Percentiles rank a stretch among this genome's conserved stretches.
Conservation (phyloP, 805 yeast genomes). For the Wickerhamiella bombiphila region DNA sequence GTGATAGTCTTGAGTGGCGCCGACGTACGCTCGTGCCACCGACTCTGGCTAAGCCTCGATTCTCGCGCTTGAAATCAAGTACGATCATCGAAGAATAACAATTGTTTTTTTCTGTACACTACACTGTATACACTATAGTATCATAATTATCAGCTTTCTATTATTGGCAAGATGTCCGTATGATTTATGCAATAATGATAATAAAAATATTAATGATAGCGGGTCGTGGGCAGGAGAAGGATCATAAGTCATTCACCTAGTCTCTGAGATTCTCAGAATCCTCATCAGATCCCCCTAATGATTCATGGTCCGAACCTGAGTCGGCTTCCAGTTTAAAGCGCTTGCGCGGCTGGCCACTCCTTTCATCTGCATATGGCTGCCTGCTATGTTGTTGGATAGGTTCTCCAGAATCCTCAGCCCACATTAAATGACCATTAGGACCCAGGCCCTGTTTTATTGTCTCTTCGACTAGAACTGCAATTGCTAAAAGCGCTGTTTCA, state of each 20-base stretch:
- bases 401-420: constrained; percentile 4
- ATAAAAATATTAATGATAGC: not conserved
- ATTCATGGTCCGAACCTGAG: not conserved
- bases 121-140: not conserved
- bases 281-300: too few species aligned
- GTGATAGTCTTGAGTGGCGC: constrained; percentile 3
- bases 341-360: too few species aligned
- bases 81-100: constrained; percentile 15
- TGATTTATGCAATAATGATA: not conserved
- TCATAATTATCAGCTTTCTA: not conserved
- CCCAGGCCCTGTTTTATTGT: constrained; percentile 9
- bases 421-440: constrained; percentile 9
- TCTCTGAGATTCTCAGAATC: too few species aligned
- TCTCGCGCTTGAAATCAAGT: constrained; percentile 2
- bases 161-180: too few species aligned
- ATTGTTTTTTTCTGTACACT: not conserved
- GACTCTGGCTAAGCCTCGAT: constrained; percentile 5
- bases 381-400: not conserved
- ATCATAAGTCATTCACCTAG: too few species aligned
- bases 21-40: constrained; percentile 16
- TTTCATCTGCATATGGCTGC: not conserved
- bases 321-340: too few species aligned
- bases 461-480: constrained; percentile 14
- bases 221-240: too few species aligned
- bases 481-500: constrained; percentile 11